phyloP scores from a whole-genome alignment of 345 rosid genomes.

The Syzygium aqueum region DNA sequence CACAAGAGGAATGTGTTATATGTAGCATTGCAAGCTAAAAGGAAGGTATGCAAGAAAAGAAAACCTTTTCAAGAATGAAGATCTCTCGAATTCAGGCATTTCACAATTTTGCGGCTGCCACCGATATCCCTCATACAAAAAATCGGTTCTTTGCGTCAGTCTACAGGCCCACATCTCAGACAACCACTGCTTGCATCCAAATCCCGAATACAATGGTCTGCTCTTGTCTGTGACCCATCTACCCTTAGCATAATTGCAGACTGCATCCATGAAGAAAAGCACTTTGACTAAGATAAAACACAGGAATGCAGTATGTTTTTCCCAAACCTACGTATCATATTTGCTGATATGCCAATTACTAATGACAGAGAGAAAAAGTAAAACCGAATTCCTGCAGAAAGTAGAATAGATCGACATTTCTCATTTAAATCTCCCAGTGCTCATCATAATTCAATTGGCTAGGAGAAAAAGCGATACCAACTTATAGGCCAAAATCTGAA shows the following conservation, averaged over 20 bases:
- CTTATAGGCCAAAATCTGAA: neutral
- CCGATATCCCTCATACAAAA: slow-evolving; percentile 59
- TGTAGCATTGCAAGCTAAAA: neutral
- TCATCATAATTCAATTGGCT: neutral
- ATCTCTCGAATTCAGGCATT: slow-evolving; percentile 50
- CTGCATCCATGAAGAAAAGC: slow-evolving; percentile 18
- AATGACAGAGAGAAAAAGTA: neutral
- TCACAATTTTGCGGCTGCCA: slow-evolving; percentile 79
- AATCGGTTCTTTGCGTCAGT: slow-evolving; percentile 47
- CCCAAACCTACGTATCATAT: neutral
- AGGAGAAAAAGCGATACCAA: neutral
- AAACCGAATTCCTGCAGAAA: neutral
- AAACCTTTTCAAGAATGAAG: slow-evolving; percentile 57
- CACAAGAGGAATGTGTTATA: neutral
- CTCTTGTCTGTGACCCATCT: slow-evolving; percentile 46
- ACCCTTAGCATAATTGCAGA: slow-evolving; percentile 63
- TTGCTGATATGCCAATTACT: neutral
- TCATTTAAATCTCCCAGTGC: neutral
- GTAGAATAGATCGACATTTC: neutral
- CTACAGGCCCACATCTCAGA: slow-evolving; percentile 75
- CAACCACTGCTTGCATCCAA: slow-evolving; percentile 59
- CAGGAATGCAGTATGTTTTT: neutral
- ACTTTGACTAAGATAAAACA: neutral
- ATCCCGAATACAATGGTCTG: slow-evolving; percentile 58
- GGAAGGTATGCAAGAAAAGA: neutral